Evolutionary conservation across 2,329 filamentous ascomycete genomes (phyloP).

Genomic region (Botrytis aclada): DNA sequence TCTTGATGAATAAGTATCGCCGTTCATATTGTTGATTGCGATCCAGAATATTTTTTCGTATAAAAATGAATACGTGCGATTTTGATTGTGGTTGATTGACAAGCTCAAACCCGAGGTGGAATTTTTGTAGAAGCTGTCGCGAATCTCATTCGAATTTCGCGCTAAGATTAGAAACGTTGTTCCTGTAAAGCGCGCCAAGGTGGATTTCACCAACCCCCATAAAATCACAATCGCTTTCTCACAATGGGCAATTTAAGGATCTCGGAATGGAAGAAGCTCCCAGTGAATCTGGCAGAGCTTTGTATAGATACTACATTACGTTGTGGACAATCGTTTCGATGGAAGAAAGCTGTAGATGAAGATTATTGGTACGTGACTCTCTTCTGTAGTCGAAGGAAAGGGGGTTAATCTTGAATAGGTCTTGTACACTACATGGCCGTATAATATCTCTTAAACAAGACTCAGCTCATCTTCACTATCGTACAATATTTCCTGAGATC

Average conservation of each 20-base stretch:
- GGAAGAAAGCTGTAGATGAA: slow-evolving; percentile 78
- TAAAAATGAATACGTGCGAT: background rate
- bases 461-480: slow-evolving; percentile 73
- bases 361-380: slow-evolving; percentile 68
- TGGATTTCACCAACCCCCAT: slow-evolving; percentile 8
- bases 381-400: slow-evolving; percentile 14
- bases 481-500: slow-evolving; percentile 57
- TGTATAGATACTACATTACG: slow-evolving; percentile 92
- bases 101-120: background rate
- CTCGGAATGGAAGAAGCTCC: slow-evolving; percentile 84
- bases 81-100: slow-evolving; percentile 17
- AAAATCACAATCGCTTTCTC: slow-evolving; percentile 9
- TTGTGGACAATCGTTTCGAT: slow-evolving; percentile 95
- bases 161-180: slow-evolving; percentile 19
- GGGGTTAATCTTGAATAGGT: slow-evolving; percentile 47
- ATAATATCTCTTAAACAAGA: slow-evolving; percentile 86
- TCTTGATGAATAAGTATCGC: slow-evolving; percentile 76
- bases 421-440: slow-evolving; percentile 80
- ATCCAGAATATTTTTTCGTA: background rate
- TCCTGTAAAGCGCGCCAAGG: slow-evolving; percentile 15
- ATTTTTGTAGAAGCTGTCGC: slow-evolving; percentile 24
- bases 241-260: slow-evolving; percentile 43
- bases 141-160: slow-evolving; percentile 20
- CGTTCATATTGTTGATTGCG: slow-evolving; percentile 64
- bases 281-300: slow-evolving; percentile 77